Evolutionary conservation across 1,284 basidiomycete species (phyloP).

Genomic region (Bondarzewia mesenterica): DNA sequence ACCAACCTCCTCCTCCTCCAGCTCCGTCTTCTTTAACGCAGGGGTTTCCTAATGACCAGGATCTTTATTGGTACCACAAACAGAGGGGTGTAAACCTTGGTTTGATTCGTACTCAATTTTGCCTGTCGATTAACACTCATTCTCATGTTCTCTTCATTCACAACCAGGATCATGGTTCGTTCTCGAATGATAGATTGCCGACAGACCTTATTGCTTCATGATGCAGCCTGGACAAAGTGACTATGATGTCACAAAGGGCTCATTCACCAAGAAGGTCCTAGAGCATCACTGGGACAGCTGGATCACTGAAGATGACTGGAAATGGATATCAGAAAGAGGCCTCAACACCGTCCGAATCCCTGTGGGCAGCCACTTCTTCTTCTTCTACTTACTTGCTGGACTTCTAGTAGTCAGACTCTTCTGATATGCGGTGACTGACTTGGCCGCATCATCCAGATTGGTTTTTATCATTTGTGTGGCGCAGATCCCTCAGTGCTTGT

Average conservation of each 20-base stretch:
- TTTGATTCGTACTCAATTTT: constrained; percentile 20
- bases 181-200: constrained; percentile 68
- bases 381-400: too few species aligned
- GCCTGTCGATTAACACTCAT: too few species aligned
- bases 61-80: constrained; percentile 60
- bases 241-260: constrained; percentile 64
- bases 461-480: constrained; percentile 68
- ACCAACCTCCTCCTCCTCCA: background rate
- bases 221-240: constrained; percentile 58
- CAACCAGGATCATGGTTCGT: constrained; percentile 77
- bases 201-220: constrained; percentile 47
- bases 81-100: constrained; percentile 83
- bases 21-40: background rate
- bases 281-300: constrained; percentile 81
- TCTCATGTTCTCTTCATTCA: constrained; percentile 1
- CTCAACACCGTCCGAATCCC: constrained; percentile 83
- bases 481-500: constrained; percentile 53
- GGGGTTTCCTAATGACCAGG: constrained; percentile 20
- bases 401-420: too few species aligned
- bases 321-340: constrained; percentile 67
- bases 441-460: constrained; percentile 48
- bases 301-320: constrained; percentile 65
- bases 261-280: constrained; percentile 51
- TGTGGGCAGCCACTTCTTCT: constrained; percentile 32
- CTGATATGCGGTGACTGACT: background rate